Base-by-base conservation (phyloP, 73 alveolate species). In the Loxodes magnus region DNA sequence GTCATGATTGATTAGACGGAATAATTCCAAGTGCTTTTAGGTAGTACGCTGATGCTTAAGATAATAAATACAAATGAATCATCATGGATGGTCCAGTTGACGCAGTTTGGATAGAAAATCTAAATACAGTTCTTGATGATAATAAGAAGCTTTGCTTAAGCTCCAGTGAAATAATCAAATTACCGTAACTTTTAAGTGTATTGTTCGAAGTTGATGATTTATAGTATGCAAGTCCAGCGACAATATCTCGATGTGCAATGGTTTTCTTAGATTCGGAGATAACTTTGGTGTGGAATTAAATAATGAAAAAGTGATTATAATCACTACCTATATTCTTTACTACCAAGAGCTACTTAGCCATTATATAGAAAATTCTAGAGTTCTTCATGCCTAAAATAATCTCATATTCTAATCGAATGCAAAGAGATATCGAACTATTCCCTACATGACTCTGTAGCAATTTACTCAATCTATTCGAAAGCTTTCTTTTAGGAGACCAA, bases 21-120 rank as follows among this genome's bases (percentile, higher is more conserved):
- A 89, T 93, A 16, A 78, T 93, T 0, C 96, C 98, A 4, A 79
- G 79, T 4, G 74, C 78, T 3, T 79, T 90, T 35, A 93, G 94
- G 70, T 94, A 83, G 46, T 79, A 87, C 61, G 86, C 88, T 19
- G 90, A 82, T 17, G 93, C 82, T 58, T 81, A 79, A 25, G 60
- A 83, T 31, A 64, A 77, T 28, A 77, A 72, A 30, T 56, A 73
- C 35, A 79, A 81, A 62, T 93, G 99, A 97, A 86, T 93, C 9
- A 53, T 90, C 12, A 59, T 93, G 35, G 99, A 93, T 87, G 99
- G 99, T 4, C 98, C 98, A 15, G 98, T 93, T 21, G 59, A 46
- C 87, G 98, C 98, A 19, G 74, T 90, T 50, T 93, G 99, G 99
- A 90, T 93, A 3, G 99, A 93, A 87, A 93, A 89, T 52, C 75